Evolutionary conservation across 768 basidiomycete species (phyloP).

Genomic region (Russula griseocarnosa): DNA sequence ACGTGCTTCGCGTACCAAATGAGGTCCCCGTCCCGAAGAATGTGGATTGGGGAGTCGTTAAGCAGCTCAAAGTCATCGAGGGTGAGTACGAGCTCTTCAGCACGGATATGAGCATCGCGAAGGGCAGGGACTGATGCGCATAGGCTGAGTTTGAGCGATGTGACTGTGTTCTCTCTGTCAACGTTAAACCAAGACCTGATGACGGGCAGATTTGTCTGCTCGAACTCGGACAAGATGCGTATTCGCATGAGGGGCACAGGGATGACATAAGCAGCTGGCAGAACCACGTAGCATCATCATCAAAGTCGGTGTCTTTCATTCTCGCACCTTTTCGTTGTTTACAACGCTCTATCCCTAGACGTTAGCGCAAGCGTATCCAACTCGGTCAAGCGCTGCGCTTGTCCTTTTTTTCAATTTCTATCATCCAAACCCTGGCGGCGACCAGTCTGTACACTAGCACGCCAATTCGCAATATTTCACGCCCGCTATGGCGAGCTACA

Average conservation of each 20-base stretch:
- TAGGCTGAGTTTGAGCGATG: conserved; percentile 16
- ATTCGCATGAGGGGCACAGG: conserved; percentile 19
- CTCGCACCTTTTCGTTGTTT: neutral
- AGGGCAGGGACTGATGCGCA: conserved; percentile 20
- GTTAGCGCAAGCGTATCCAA: neutral
- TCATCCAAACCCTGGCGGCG: neutral
- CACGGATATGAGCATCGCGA: conserved; percentile 16
- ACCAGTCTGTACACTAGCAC: neutral
- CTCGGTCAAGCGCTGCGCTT: neutral
- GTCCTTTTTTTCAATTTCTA: neutral
- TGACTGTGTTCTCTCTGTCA: conserved; percentile 1
- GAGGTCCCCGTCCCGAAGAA: conserved; percentile 27
- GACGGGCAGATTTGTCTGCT: conserved; percentile 18
- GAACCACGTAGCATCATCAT: neutral
- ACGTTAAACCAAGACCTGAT: conserved; percentile 28
- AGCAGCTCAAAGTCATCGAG: conserved; percentile 30
- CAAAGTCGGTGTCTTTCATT: neutral
- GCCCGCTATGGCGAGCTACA: conserved; percentile 66
- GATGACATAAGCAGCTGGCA: conserved; percentile 26
- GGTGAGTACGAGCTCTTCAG: conserved; percentile 15
- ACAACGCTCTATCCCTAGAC: neutral
- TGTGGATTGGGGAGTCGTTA: conserved; percentile 13
- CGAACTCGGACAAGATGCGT: conserved; percentile 19
- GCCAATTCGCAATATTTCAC: conserved; percentile 7
- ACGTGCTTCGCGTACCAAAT: conserved; percentile 14